A percentile compares a stretch with the other conserved stretches of the same genome.
Conservation (phyloP, 371 early-diverging fungal genomes). For the Blastocladiella emersonii region DNA sequence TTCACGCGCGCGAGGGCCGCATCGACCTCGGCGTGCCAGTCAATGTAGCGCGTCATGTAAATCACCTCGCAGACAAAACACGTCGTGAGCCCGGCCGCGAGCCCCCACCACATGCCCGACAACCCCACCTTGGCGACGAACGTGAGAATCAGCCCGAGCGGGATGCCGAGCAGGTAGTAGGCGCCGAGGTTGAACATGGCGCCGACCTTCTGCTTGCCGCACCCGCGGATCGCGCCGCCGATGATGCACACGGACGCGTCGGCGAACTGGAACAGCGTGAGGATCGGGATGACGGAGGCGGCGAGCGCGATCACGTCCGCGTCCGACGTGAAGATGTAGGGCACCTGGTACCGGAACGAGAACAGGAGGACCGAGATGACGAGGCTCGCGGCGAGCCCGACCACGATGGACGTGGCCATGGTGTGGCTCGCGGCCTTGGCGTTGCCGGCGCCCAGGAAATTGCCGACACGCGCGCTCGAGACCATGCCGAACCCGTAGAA, state of each 20-base stretch:
- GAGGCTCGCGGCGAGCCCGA: slow-evolving; percentile 26
- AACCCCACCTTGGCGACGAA: slow-evolving; percentile 40
- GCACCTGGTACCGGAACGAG: slow-evolving; percentile 20
- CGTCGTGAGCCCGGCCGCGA: slow-evolving; percentile 36
- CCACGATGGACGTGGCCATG: slow-evolving; percentile 25
- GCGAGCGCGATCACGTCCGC: slow-evolving; percentile 48
- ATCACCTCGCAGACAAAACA: neutral
- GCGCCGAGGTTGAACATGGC: slow-evolving; percentile 51
- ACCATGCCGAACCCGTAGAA: slow-evolving; percentile 45
- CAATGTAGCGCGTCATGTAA: neutral
- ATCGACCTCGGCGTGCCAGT: neutral
- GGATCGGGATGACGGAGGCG: slow-evolving; percentile 53
- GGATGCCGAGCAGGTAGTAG: slow-evolving; percentile 49
- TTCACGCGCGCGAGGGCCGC: too few relatives aligned
- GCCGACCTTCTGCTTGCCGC: slow-evolving; percentile 52
- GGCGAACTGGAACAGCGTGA: slow-evolving; percentile 55
- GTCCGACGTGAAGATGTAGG: slow-evolving; percentile 52
- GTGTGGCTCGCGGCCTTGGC: slow-evolving; percentile 30
- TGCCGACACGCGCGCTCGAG: slow-evolving; percentile 66
- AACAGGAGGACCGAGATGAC: slow-evolving; percentile 26
- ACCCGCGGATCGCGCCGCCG: slow-evolving; percentile 56
- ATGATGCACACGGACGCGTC: slow-evolving; percentile 51
- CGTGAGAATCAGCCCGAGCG: slow-evolving; percentile 29
- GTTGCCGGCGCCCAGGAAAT: slow-evolving; percentile 39
- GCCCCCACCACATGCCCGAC: slow-evolving; percentile 51